phyloP scores from a whole-genome alignment of 2,329 filamentous ascomycete genomes.

The Ophiostoma piceae region DNA sequence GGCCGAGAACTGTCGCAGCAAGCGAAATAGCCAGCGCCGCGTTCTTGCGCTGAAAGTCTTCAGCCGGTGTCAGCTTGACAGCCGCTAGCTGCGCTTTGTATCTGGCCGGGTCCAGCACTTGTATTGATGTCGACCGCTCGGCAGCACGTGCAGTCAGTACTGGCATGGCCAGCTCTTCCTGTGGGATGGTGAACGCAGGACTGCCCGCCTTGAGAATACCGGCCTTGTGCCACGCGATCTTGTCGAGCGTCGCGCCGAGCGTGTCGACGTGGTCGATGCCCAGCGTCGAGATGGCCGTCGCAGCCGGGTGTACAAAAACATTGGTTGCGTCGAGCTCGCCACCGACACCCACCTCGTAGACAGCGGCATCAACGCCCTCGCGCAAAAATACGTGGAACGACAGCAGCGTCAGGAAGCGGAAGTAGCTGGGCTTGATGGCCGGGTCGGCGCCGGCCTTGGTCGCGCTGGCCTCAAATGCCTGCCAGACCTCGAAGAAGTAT shows the following conservation, averaged over 20 bases:
- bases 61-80: slow-evolving; percentile 26
- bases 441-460: slow-evolving; percentile 32
- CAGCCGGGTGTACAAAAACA: slow-evolving; percentile 51
- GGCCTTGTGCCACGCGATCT: slow-evolving; percentile 69
- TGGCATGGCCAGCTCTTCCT: slow-evolving; percentile 38
- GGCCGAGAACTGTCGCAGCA: slow-evolving; percentile 39
- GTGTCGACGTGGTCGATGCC: slow-evolving; percentile 63
- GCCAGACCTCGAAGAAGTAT: slow-evolving; percentile 66
- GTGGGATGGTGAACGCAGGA: slow-evolving; percentile 53
- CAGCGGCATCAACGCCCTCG: slow-evolving; percentile 56
- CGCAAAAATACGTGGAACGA: slow-evolving; percentile 61
- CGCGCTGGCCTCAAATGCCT: slow-evolving; percentile 37
- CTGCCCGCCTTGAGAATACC: slow-evolving; percentile 61
- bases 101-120: slow-evolving; percentile 25
- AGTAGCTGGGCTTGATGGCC: slow-evolving; percentile 49
- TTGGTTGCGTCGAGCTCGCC: slow-evolving; percentile 67
- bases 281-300: slow-evolving; percentile 58
- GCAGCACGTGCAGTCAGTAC: slow-evolving; percentile 50
- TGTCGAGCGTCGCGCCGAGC: slow-evolving; percentile 57
- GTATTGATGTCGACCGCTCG: slow-evolving; percentile 39
- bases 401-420: slow-evolving; percentile 60
- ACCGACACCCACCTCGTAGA: slow-evolving; percentile 64
- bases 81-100: slow-evolving; percentile 20
- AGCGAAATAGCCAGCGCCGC: slow-evolving; percentile 37
- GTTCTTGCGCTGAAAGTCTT: slow-evolving; percentile 28